Conservation (phyloP, 768 basidiomycete species). For the Imleria badia region DNA sequence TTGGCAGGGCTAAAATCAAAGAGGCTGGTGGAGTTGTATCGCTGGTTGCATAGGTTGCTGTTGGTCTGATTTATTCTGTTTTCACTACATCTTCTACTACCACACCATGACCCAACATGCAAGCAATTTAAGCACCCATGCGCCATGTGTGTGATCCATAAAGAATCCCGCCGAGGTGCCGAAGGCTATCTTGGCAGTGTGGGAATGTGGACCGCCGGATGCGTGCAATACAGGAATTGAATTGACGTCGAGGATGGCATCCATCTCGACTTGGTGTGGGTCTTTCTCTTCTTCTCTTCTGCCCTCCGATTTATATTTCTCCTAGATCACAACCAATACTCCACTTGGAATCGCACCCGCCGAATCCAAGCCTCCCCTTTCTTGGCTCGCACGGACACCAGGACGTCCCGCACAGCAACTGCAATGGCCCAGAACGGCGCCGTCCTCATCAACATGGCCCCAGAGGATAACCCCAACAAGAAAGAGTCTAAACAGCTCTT, state of each 20-base stretch:
- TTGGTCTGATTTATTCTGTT: conserved; percentile 21
- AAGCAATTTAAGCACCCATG: background rate
- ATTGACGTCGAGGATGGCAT: conserved; percentile 22
- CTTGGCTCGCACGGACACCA: conserved; percentile 51
- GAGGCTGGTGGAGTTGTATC: conserved; percentile 93
- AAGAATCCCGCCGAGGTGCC: conserved; percentile 1
- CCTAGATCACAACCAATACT: conserved; percentile 50
- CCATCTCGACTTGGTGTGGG: conserved; percentile 43
- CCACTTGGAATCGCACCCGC: conserved; percentile 58
- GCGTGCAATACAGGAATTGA: background rate
- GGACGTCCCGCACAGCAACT: conserved; percentile 45
- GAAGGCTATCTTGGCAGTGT: background rate
- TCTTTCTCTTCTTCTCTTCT: background rate
- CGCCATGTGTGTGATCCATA: background rate
- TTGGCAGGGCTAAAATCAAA: conserved; percentile 73
- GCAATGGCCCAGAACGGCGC: conserved; percentile 46
- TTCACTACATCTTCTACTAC: conserved; percentile 6
- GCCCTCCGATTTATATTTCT: background rate
- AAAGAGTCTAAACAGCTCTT: conserved; percentile 75
- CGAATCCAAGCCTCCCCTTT: conserved; percentile 51
- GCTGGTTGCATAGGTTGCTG: conserved; percentile 71
- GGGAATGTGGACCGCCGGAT: background rate
- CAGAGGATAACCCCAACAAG: conserved; percentile 28
- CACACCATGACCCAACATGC: background rate
- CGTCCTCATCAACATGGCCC: conserved; percentile 26